Conservation (phyloP, 1,139 yeast genomes). For the Meyerozyma sp. region DNA sequence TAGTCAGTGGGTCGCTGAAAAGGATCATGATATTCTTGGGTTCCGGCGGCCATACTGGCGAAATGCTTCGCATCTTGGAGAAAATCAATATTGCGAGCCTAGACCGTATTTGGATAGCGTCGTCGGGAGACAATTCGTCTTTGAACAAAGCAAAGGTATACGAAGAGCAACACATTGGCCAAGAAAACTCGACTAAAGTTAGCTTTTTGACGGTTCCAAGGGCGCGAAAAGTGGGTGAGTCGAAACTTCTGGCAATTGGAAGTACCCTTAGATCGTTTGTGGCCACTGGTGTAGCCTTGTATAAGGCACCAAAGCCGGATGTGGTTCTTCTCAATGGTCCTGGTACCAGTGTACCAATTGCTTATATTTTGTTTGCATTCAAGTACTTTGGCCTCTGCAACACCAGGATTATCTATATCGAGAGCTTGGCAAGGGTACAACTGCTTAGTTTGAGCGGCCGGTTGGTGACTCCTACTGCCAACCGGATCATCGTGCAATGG, state of each 20-base stretch:
- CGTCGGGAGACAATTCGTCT: conserved; percentile 60
- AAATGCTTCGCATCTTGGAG: conserved; percentile 67
- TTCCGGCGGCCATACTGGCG: conserved; percentile 95
- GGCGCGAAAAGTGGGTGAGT: conserved; percentile 77
- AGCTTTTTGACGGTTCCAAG: conserved; percentile 46
- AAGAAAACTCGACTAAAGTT: conserved; percentile 12
- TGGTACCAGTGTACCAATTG: conserved; percentile 81
- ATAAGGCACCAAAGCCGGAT: conserved; percentile 32
- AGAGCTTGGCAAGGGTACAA: conserved; percentile 82
- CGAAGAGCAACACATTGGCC: conserved; percentile 20
- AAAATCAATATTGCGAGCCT: conserved; percentile 23
- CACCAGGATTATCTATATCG: conserved; percentile 72
- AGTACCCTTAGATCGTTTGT: conserved; percentile 44
- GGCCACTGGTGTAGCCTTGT: conserved; percentile 20
- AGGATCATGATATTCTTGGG: conserved; percentile 60
- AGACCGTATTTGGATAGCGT: conserved; percentile 40
- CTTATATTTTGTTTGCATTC: conserved; percentile 53
- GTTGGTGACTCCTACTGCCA: conserved; percentile 62
- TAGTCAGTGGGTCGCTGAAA: conserved; percentile 7
- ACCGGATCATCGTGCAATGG: conserved; percentile 90
- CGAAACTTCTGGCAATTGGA: conserved; percentile 43
- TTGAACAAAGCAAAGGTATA: conserved; percentile 41
- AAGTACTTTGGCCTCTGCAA: conserved; percentile 47
- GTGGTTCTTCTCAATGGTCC: conserved; percentile 84
- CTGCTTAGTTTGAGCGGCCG: conserved; percentile 72